Evolutionary conservation across 129 eudicot genomes (phyloP), one percentile per base, ranked within the genome.

Genomic region (Arctium lappa): DNA sequence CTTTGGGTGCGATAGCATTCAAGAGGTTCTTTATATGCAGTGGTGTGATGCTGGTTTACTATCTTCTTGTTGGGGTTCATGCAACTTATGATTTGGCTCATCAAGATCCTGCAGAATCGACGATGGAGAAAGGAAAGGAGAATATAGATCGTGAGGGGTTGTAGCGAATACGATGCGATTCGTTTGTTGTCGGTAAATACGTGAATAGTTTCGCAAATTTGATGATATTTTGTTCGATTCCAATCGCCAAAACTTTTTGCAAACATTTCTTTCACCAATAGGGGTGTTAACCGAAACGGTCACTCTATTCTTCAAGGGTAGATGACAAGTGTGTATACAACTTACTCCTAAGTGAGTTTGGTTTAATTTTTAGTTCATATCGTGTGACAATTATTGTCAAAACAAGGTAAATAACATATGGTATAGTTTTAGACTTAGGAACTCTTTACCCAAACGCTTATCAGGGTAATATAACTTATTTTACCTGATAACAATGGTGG

Each of bases 71-170:
- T 68, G 98, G 97, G 71, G 93, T 94, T 13, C 98, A 94, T 68
- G 93, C 98, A 0, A 91, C 98, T 46, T 94, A 94, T 69, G 98
- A 94, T 83, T 74, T 92, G 86, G 93, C 97, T 76, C 97, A 94
- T 83, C 80, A 74, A 80, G 85, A 80, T 18, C 22, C 29, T 4
- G 5, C 7, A 15, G 89, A 85, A 62, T 60, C 77, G 36, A 80
- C 27, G 11, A 12, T 81, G 16, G 97, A 88, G 65, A 88, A 87
- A 31, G 91, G 90, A 13, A 82, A 79, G 29, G 86, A 33, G 46
- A 42, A 11, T 70, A 33, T 38, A n/a, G 60, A 60, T 22, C 77
- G 69, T 68, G 85, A 70, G 7, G n/a, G 39, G 71, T 81, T 31
- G 34, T 78, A 88, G 74, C 8, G 10, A 71, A 8, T 36, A 36